These are phyloP conservation scores for Cardamine occulta DNA, from an alignment of 345 rosid genomes.

Conservation along the genomic window DNA sequence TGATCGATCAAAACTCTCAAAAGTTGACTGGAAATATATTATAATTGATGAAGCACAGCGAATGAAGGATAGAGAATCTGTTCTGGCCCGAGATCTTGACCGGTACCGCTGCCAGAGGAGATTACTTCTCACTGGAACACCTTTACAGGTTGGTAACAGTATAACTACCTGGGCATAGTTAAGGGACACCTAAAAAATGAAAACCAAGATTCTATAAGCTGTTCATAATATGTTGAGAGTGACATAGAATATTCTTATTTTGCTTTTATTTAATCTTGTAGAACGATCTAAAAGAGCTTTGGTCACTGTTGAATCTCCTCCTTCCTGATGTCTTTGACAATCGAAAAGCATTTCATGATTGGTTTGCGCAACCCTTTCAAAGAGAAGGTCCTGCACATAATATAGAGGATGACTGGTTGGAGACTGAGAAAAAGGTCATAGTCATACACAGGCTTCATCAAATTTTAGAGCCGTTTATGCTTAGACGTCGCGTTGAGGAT, in stretches of 20 bases:
- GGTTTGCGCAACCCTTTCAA: constrained; percentile 99
- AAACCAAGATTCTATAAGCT: constrained; percentile 20
- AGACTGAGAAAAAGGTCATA: constrained; percentile 98
- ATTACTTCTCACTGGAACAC: constrained; percentile 98
- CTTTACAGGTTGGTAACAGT: constrained; percentile 81
- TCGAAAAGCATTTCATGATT: constrained; percentile 99
- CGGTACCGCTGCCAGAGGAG: constrained; percentile 99
- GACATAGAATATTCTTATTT: constrained; percentile 9
- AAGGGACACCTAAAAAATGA: constrained; percentile 17
- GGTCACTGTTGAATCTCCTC: constrained; percentile 98
- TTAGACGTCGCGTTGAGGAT: constrained; percentile 98
- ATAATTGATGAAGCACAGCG: constrained; percentile 99
- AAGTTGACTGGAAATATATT: constrained; percentile 97
- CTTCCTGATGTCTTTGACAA: constrained; percentile 99
- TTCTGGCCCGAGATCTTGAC: constrained; percentile 99
- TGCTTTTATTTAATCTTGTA: constrained; percentile 45
- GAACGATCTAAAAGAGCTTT: constrained; percentile 99
- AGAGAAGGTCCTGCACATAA: constrained; percentile 78
- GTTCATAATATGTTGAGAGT: constrained; percentile 16
- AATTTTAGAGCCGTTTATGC: constrained; percentile 99
- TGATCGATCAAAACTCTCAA: constrained; percentile 96
- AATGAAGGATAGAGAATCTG: constrained; percentile 99
- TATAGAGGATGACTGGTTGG: constrained; percentile 99
- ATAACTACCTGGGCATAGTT: constrained; percentile 20
- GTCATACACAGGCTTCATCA: constrained; percentile 99